A percentile compares a stretch with the other conserved stretches of the same genome.
Conservation (phyloP, 345 rosid species). For the Viola odorata region DNA sequence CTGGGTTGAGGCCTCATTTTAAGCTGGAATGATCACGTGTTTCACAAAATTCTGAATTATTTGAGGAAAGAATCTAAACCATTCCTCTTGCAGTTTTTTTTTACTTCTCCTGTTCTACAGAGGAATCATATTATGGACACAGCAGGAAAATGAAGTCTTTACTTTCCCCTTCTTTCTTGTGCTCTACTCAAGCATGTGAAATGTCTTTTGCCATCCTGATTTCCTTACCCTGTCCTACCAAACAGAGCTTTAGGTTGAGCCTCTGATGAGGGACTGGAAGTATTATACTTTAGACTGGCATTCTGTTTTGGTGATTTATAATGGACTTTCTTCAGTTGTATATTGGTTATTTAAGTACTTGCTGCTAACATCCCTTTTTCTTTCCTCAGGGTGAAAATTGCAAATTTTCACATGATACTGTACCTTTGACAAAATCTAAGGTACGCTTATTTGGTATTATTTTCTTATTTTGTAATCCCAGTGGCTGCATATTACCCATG, state of each 20-base stretch:
- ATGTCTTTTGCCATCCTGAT: no score
- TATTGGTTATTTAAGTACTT: neutral
- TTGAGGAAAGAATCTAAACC: no score
- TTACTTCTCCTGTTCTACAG: no score
- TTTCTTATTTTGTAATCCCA: neutral
- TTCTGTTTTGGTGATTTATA: neutral
- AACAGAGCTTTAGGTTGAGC: neutral
- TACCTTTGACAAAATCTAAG: constrained; percentile 75
- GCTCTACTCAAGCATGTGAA: no score
- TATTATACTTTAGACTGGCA: neutral
- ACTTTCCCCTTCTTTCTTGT: no score
- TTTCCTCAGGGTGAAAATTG: constrained; percentile 66
- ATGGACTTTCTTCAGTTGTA: neutral
- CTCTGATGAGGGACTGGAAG: neutral
- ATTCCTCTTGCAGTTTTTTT: no score
- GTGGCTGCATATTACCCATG: neutral
- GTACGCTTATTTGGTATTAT: constrained; percentile 23
- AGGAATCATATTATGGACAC: no score
- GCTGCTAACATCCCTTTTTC: constrained; percentile 7
- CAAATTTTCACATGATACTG: constrained; percentile 79
- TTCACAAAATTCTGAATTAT: no score
- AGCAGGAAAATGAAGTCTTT: no score
- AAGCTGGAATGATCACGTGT: no score
- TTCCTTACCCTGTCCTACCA: neutral
- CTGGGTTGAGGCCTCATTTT: no score